Percentiles rank a stretch among this genome's conserved stretches.
Evolutionary conservation across 768 basidiomycete species (phyloP).

Genomic region (Lactarius quietus): DNA sequence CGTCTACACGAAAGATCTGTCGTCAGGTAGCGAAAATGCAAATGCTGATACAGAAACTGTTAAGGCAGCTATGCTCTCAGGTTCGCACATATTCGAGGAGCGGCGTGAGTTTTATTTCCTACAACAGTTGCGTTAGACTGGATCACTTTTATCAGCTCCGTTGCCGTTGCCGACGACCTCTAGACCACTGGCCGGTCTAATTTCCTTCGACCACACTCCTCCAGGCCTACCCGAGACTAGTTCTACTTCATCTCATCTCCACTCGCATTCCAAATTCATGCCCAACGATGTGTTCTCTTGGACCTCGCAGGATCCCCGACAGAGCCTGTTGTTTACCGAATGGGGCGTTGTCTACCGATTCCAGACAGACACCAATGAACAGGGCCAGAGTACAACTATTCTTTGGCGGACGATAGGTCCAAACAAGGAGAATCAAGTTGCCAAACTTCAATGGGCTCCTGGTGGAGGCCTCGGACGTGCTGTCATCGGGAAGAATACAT

Average conservation of each 20-base stretch:
- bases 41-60: neutral
- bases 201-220: no score
- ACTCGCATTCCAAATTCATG: no score
- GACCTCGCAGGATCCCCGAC: no score
- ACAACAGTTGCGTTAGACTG: neutral
- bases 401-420: constrained; percentile 74
- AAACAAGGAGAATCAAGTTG: constrained; percentile 83
- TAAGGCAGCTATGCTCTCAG: neutral
- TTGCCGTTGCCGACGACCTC: neutral
- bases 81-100: neutral
- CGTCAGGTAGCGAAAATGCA: neutral
- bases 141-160: neutral
- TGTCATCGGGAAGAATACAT: constrained; percentile 77
- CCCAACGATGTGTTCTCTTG: neutral
- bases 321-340: no score
- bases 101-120: neutral
- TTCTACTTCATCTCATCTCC: no score
- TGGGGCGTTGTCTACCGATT: constrained; percentile 82
- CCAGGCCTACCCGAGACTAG: no score
- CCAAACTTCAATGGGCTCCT: constrained; percentile 82
- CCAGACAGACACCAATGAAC: constrained; percentile 62
- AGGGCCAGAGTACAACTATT: constrained; percentile 69
- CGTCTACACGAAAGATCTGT: neutral
- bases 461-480: constrained; percentile 82
- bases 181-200: neutral